Percentiles rank a stretch among this genome's conserved stretches.
Evolutionary conservation across 331 rosid species (phyloP).

Genomic region (Quercus lobata): DNA sequence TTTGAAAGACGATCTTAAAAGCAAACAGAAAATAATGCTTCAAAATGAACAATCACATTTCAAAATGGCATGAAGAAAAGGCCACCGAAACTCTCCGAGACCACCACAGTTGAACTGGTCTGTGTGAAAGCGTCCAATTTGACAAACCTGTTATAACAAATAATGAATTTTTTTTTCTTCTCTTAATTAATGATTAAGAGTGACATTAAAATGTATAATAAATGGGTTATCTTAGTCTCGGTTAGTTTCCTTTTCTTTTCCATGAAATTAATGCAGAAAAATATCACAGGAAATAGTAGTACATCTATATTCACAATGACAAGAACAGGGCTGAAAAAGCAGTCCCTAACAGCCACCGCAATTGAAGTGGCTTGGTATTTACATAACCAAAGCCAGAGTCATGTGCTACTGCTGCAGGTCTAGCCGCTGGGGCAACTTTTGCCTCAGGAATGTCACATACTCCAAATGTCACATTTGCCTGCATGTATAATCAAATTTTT

Average conservation of each 20-base stretch:
- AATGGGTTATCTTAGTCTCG: not conserved
- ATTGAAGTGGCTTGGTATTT: conserved; percentile 20
- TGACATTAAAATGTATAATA: conserved; percentile 4
- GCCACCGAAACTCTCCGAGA: not conserved
- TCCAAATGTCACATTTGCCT: conserved; percentile 61
- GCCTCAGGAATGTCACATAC: conserved; percentile 51
- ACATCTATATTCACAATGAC: conserved; percentile 12
- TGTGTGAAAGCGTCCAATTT: not conserved
- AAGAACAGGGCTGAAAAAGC: conserved; percentile 17
- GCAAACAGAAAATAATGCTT: not conserved
- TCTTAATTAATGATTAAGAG: not conserved
- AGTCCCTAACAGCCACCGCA: conserved; percentile 27
- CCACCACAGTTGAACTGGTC: not conserved
- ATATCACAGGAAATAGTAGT: not conserved
- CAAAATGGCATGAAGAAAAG: not conserved
- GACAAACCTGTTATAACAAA: not conserved
- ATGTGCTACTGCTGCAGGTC: not conserved
- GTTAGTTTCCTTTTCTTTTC: conserved; percentile 1
- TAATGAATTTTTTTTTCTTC: not conserved
- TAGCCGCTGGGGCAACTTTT: conserved; percentile 16
- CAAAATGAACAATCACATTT: not conserved
- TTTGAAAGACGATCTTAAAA: not conserved
- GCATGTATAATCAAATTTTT: conserved; percentile 10
- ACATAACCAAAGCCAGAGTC: conserved; percentile 24
- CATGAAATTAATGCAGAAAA: not conserved